Base-by-base conservation (phyloP, 2,329 filamentous ascomycete genomes). In the Rugonectria rugulosa region DNA sequence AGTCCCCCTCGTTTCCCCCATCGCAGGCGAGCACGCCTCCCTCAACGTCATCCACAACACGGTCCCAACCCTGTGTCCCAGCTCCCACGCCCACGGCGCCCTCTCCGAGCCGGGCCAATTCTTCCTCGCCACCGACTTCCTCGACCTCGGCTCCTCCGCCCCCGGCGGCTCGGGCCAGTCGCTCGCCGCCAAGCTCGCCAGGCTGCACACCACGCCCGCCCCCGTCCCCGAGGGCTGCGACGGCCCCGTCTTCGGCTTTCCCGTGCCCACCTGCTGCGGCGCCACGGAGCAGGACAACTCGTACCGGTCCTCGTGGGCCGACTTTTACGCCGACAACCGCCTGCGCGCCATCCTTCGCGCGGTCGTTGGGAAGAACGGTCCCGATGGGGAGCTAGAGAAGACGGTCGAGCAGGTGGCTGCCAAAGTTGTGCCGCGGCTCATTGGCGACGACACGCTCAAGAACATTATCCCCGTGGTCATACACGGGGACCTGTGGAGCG, bases 401-500 rank as follows among this genome's bases (percentile, higher is more conserved):
- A 75, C 90, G 0, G 86, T 96, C 1, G 88, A 93, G 64, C 74
- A 73, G 38, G 88, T 87, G 0, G 88, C 85, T 0, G 66, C 70
- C 0, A 73, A 74, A 7, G 88, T 97, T 0, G 90, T 97, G 1
- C 91, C 92, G 1, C 77, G 88, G 1, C 74, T 97, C n/a, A 76
- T 97, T 11, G 86, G 88, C 0, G 86, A 91, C 47, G 80, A 76
- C 0, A 85, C 87, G 68, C 72, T 96, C 10, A 76, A 84, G 42
- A 82, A 81, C 0, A 80, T 95, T 21, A 78, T 72, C n/a, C 92
- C 93, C 0, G 92, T 95, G 0, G 83, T 96, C 6, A 80, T 97
- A 1, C 94, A 98, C 69, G 94, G 94, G 1, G 93, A 97, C 75
- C 73, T 97, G n/a, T 97, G 94, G 94, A 90, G 87, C 61, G 94